phyloP scores from a whole-genome alignment of 305 asterid species.

The Fraxinus floribunda region DNA sequence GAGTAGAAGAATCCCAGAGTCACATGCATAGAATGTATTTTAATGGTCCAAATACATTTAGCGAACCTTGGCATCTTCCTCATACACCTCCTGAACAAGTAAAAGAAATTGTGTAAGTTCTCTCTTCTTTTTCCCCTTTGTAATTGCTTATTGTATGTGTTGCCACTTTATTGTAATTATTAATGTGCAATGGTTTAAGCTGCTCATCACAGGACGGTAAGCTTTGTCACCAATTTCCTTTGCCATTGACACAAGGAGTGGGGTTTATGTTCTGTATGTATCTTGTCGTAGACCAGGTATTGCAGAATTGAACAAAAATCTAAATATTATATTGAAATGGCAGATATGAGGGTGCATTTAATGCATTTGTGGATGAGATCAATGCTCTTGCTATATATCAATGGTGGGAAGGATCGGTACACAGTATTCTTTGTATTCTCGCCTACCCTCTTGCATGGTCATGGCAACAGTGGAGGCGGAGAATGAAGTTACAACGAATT shows the following conservation, averaged over 20 bases:
- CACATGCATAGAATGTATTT: conserved; percentile 95
- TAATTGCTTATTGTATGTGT: neutral
- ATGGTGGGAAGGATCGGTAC: conserved; percentile 99
- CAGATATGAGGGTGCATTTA: conserved; percentile 95
- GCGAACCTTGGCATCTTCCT: conserved; percentile 98
- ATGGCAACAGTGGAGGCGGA: conserved; percentile 97
- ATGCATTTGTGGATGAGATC: conserved; percentile 86
- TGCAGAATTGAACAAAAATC: conserved; percentile 5
- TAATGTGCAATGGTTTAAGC: neutral
- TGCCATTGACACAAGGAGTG: conserved; percentile 7
- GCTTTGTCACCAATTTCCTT: neutral
- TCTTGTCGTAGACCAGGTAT: conserved; percentile 4
- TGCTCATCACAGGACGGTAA: neutral
- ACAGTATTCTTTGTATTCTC: conserved; percentile 73
- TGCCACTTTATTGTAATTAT: neutral
- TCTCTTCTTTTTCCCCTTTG: neutral
- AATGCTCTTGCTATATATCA: conserved; percentile 88
- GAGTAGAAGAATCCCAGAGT: conserved; percentile 95
- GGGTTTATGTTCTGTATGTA: conserved; percentile 7
- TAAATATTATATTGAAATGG: conserved; percentile 30
- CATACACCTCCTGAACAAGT: conserved; percentile 96
- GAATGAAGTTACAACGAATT: conserved; percentile 79
- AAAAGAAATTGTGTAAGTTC: conserved; percentile 83
- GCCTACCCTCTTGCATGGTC: conserved; percentile 98
- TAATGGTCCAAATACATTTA: conserved; percentile 85